Conservation (phyloP, 768 basidiomycete genomes). For the Collybia mongolica region DNA sequence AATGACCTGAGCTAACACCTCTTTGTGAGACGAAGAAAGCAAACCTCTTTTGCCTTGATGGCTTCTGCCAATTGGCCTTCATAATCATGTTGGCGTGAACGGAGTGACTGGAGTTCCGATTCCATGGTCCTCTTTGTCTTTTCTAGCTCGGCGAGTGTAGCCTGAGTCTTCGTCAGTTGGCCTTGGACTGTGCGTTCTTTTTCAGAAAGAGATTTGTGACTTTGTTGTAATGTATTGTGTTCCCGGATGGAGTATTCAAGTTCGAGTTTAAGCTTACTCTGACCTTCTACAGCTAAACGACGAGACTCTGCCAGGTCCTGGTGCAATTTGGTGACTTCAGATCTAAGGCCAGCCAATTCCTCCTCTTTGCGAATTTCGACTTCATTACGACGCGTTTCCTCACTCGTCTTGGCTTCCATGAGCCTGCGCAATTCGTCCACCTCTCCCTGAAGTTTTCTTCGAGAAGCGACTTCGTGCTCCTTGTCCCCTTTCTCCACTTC, state of each 20-base stretch:
- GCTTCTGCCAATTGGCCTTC: slow-evolving; percentile 65
- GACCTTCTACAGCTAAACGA: slow-evolving; percentile 56
- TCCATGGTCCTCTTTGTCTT: slow-evolving; percentile 67
- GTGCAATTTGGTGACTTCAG: slow-evolving; percentile 59
- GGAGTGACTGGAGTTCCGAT: slow-evolving; percentile 71
- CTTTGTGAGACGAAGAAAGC: slow-evolving; percentile 12
- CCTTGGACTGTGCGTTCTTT: slow-evolving; percentile 53
- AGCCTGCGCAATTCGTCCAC: slow-evolving; percentile 83
- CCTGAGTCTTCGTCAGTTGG: slow-evolving; percentile 47
- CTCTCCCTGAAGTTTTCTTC: slow-evolving; percentile 72
- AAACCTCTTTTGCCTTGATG: slow-evolving; percentile 72
- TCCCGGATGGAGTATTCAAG: slow-evolving; percentile 64
- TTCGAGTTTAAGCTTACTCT: slow-evolving; percentile 76
- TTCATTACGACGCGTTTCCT: slow-evolving; percentile 81
- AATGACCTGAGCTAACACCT: slow-evolving; percentile 5
- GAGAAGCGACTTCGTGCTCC: slow-evolving; percentile 40
- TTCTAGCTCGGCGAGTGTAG: slow-evolving; percentile 55
- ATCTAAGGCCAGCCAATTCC: slow-evolving; percentile 74
- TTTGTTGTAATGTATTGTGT: slow-evolving; percentile 54
- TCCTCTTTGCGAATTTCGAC: slow-evolving; percentile 86
- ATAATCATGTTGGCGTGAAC: slow-evolving; percentile 63
- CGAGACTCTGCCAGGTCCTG: slow-evolving; percentile 68
- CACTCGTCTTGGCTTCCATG: slow-evolving; percentile 82
- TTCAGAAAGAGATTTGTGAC: slow-evolving; percentile 64
- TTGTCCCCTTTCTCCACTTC: slow-evolving; percentile 56